A percentile compares a stretch with the other conserved stretches of the same genome.
phyloP scores from a whole-genome alignment of 2,329 filamentous ascomycete species.

The Arthrocladium fulminans region DNA sequence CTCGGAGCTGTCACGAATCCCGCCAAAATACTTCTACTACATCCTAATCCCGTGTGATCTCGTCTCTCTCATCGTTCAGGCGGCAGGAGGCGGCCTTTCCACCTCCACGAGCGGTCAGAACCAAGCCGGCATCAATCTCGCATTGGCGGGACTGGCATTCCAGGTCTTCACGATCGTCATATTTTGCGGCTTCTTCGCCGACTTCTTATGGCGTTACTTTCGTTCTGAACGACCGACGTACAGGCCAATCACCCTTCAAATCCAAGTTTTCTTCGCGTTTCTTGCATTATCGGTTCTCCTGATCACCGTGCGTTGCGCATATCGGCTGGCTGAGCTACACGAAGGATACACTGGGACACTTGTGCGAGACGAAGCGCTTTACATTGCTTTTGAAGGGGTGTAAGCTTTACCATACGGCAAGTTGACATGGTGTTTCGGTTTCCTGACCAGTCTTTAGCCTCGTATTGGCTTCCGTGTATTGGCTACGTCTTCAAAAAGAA shows the following conservation, averaged over 20 bases:
- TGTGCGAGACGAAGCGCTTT: too few species aligned
- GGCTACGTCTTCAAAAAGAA: too few species aligned
- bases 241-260: constrained; percentile 3
- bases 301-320: too few species aligned
- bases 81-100: constrained; percentile 29
- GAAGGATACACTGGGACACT: too few species aligned
- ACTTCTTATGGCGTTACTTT: constrained; percentile 19
- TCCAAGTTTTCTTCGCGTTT: constrained; percentile 41
- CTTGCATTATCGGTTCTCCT: constrained; percentile 49
- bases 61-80: constrained; percentile 34
- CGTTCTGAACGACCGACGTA: background rate
- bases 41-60: constrained; percentile 34
- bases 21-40: constrained; percentile 26
- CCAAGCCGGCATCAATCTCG: constrained; percentile 28
- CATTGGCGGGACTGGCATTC: constrained; percentile 32
- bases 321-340: too few species aligned
- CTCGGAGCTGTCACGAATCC: constrained; percentile 32
- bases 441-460: too few species aligned
- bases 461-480: too few species aligned
- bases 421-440: too few species aligned
- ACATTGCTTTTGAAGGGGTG: too few species aligned
- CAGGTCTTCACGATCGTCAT: constrained; percentile 32
- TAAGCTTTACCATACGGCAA: too few species aligned
- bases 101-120: constrained; percentile 13
- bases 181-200: constrained; percentile 24